phyloP scores from a whole-genome alignment of 345 rosid genomes.

The Clausena lansium region DNA sequence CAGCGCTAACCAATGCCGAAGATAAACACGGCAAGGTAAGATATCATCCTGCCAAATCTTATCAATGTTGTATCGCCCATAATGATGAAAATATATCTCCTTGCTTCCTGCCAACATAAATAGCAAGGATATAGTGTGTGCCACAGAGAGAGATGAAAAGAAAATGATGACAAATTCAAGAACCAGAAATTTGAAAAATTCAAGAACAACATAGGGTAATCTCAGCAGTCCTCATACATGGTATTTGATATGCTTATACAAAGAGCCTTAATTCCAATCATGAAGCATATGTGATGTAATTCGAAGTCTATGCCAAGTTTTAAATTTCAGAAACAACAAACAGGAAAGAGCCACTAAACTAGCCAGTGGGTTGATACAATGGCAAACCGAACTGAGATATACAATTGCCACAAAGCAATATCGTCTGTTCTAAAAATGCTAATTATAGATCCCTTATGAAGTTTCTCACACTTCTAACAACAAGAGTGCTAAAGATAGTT shows the following conservation, averaged over 20 bases:
- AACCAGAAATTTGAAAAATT: neutral
- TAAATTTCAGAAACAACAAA: neutral
- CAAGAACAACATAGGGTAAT: neutral
- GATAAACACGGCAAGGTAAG: conserved; percentile 86
- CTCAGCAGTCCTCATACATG: neutral
- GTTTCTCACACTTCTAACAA: neutral
- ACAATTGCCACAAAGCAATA: neutral
- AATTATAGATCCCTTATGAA: neutral
- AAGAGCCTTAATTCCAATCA: neutral
- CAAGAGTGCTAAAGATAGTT: neutral
- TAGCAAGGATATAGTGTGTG: neutral
- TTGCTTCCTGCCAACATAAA: conserved; percentile 53
- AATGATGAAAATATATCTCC: conserved; percentile 66
- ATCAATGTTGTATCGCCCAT: conserved; percentile 64
- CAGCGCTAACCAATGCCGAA: conserved; percentile 74
- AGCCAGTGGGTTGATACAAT: neutral
- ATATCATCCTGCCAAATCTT: conserved; percentile 89
- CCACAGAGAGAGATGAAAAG: neutral
- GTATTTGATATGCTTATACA: neutral
- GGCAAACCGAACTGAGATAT: neutral
- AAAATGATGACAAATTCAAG: neutral
- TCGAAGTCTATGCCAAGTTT: neutral
- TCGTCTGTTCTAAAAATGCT: neutral
- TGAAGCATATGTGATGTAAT: neutral
- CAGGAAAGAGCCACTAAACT: neutral